Evolutionary conservation across 2,329 filamentous ascomycete species (phyloP), one percentile per base, ranked within the genome.

Genomic region (Xylaria arbuscula): DNA sequence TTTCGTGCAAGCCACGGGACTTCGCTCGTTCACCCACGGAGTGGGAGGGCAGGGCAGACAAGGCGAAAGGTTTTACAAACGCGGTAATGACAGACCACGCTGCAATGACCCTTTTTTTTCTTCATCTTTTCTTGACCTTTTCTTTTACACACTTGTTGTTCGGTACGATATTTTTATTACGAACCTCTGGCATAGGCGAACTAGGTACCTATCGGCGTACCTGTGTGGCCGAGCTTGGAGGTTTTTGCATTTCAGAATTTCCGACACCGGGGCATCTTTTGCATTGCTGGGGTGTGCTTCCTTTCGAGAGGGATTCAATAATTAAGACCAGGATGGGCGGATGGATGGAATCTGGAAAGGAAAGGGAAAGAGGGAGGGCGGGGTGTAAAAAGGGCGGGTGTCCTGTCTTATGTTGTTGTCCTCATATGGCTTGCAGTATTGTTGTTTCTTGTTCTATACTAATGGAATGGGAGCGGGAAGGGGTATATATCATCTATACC

Each of bases 11-110:
- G 19, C 54, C 24, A 22, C 10, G 64, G 57, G 36, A n/a, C 38
- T 42, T n/a, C 11, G 50, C 6, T 15, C 22, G 22, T n/a, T n/a
- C n/a, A n/a, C n/a, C n/a, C n/a, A n/a, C n/a, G n/a, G n/a, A n/a
- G n/a, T n/a, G n/a, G 13, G 22, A 57, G 8, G 10, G 9, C 34
- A 54, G 8, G 24, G 38, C n/a, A 28, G 24, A 32, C 17, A 48
- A 28, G 42, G 36, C 42, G 40, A 56, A 28, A 57, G 19, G 28
- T 1, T 34, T 15, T 48, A 45, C 19, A 48, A 24, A 47, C 17
- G 42, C 40, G 58, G 51, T 75, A 73, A 74, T 75, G 56, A 75
- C 74, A 28, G 72, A 76, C 71, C 67, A 73, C 72, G 68, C 67
- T 73, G 73, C 71, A 61, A 77, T 73, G 75, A 76, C 68, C 69